Percentiles rank a stretch among this genome's conserved stretches.
Evolutionary conservation across 129 eudicot genomes (phyloP).

Genomic region (sunflower (Helianthus annuus)): DNA sequence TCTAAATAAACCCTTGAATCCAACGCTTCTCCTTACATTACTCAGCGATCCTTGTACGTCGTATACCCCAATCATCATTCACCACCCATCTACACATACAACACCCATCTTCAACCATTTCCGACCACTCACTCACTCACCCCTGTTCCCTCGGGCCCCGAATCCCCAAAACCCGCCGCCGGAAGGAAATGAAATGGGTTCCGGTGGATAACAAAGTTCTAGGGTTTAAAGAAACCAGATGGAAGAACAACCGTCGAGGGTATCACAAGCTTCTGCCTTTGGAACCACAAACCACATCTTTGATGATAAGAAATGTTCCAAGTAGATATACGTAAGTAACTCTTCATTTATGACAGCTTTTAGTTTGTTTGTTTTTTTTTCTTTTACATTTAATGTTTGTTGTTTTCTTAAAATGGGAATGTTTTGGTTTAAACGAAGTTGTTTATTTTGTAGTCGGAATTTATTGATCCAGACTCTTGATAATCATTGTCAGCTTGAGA

Average conservation of each 20-base stretch:
- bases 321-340: constrained; percentile 28
- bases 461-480: constrained; percentile 47
- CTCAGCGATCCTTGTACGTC: no score
- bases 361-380: no score
- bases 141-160: constrained; percentile 3
- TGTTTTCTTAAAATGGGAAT: constrained; percentile 3
- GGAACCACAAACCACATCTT: constrained; percentile 1
- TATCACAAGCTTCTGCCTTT: constrained; percentile 5
- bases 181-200: neutral
- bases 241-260: constrained; percentile 12
- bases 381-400: no score
- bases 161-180: neutral
- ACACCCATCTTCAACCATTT: neutral
- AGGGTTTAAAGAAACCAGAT: neutral
- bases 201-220: no score
- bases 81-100: neutral
- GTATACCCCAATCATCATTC: neutral
- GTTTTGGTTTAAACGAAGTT: neutral
- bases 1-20: neutral
- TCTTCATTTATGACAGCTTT: neutral
- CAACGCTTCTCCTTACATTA: no score
- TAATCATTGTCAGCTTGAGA: constrained; percentile 50
- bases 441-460: constrained; percentile 6
- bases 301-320: constrained; percentile 28
- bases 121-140: neutral